Evolutionary conservation across 2,329 filamentous ascomycete genomes (phyloP).

Genomic region (Aureobasidium vineae): DNA sequence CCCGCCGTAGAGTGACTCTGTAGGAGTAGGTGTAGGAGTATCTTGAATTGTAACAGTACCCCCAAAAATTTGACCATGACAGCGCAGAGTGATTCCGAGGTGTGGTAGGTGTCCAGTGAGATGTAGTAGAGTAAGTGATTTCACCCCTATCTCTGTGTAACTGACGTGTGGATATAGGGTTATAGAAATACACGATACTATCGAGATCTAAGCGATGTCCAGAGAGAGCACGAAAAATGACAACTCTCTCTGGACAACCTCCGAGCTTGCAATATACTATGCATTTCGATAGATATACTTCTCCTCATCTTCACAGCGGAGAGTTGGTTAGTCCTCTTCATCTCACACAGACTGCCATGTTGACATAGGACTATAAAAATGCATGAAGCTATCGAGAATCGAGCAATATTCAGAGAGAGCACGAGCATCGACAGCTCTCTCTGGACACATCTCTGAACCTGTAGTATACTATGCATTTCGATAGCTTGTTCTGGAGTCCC

Average conservation of each 20-base stretch:
- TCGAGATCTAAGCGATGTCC: not conserved
- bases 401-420: too few species aligned
- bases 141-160: not conserved
- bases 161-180: not conserved
- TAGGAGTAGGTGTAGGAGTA: not conserved
- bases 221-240: not conserved
- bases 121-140: not conserved
- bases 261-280: not conserved
- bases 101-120: not conserved
- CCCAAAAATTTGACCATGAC: not conserved
- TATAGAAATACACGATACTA: not conserved
- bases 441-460: not conserved
- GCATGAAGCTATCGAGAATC: too few species aligned
- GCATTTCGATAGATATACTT: too few species aligned
- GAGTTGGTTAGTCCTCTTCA: too few species aligned
- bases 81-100: not conserved
- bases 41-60: not conserved
- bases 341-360: too few species aligned
- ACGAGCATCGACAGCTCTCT: not conserved
- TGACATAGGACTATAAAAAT: not conserved
- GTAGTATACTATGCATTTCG: not conserved
- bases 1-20: not conserved
- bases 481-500: not conserved
- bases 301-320: too few species aligned
- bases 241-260: not conserved